Conservation (phyloP, 495 filamentous ascomycete genomes). For the Penicillium fimorum region DNA sequence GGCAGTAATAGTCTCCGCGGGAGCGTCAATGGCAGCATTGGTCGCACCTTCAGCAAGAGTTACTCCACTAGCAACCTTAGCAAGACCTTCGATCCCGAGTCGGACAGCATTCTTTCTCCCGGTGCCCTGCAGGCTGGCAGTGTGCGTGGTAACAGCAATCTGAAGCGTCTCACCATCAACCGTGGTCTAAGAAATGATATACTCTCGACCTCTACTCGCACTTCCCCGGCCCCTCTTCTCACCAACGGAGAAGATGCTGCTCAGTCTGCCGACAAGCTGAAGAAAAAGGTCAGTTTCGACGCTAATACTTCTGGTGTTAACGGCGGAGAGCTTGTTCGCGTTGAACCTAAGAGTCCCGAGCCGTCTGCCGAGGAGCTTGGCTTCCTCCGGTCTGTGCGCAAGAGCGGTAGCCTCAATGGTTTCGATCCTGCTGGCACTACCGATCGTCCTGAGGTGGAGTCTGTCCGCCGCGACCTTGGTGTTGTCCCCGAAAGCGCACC, state of each 20-base stretch:
- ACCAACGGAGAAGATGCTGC: conserved; percentile 49
- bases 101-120: conserved; percentile 81
- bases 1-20: conserved; percentile 46
- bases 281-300: conserved; percentile 91
- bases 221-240: conserved; percentile 40
- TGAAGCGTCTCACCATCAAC: conserved; percentile 91
- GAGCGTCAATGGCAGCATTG: conserved; percentile 53
- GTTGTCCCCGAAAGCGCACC: conserved; percentile 70
- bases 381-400: conserved; percentile 57
- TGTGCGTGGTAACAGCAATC: conserved; percentile 58
- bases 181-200: conserved; percentile 76
- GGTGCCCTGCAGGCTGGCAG: conserved; percentile 77
- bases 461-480: conserved; percentile 71
- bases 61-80: conserved; percentile 67
- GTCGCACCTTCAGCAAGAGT: conserved; percentile 60
- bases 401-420: conserved; percentile 46
- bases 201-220: conserved; percentile 45
- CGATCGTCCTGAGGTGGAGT: conserved; percentile 64
- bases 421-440: conserved; percentile 44
- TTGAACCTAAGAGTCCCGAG: conserved; percentile 48
- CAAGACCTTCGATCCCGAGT: conserved; percentile 58
- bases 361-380: conserved; percentile 66
- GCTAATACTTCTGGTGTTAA: conserved; percentile 46
- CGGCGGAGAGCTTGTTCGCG: conserved; percentile 45
- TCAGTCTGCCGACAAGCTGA: conserved; percentile 49